Conservation (phyloP, 176 grass and related monocot genomes). For the Carex parvula region DNA sequence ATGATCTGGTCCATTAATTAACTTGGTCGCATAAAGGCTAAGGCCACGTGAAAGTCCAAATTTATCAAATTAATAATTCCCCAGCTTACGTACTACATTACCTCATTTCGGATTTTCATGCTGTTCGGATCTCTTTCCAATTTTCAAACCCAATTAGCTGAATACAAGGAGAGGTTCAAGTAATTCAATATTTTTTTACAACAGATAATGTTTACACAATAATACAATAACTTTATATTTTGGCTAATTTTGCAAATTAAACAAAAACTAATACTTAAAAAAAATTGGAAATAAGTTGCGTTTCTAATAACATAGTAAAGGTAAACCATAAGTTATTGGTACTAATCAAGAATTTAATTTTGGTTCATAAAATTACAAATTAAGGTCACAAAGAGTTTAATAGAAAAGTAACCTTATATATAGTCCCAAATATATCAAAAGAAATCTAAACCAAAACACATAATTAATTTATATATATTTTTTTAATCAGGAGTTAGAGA, state of each 20-base stretch:
- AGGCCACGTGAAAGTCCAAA: no score
- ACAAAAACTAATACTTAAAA: no score
- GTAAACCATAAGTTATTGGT: neutral
- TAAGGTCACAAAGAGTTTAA: neutral
- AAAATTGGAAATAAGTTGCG: neutral
- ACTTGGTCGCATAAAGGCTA: no score
- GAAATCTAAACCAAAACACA: no score
- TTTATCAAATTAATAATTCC: no score
- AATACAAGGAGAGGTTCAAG: neutral
- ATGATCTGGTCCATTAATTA: no score
- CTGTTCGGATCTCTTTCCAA: neutral
- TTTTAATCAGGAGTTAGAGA: no score
- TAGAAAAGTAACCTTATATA: neutral
- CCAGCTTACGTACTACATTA: neutral
- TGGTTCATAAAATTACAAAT: neutral
- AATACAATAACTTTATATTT: neutral
- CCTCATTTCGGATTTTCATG: slow-evolving; percentile 2
- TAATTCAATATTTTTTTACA: neutral
- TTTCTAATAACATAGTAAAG: neutral
- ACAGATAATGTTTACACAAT: neutral
- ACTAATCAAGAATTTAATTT: neutral
- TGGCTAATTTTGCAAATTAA: no score
- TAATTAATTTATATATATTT: no score
- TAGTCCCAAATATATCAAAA: no score
- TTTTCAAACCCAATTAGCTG: neutral